Evolutionary conservation across 2,329 filamentous ascomycete genomes (phyloP).

Genomic region (Tolypocladium album): DNA sequence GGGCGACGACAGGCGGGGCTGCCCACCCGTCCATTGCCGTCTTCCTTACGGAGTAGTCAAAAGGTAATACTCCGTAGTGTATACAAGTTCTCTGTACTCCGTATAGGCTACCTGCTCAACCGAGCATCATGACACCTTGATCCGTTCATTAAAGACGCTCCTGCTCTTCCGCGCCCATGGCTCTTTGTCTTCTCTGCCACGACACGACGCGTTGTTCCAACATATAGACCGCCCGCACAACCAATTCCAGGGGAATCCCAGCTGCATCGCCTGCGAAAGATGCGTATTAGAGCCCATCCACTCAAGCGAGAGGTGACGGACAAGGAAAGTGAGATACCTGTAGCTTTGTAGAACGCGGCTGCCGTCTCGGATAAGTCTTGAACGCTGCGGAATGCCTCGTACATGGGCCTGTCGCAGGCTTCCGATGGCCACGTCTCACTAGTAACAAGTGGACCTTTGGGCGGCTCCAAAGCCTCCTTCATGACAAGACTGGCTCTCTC

Average conservation of each 20-base stretch:
- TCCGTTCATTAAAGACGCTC: not conserved
- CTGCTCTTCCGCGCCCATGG: not conserved
- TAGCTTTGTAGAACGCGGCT: conserved; percentile 19
- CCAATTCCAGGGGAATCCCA: conserved; percentile 21
- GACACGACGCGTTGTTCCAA: conserved; percentile 22
- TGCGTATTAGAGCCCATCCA: not conserved
- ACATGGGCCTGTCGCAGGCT: conserved; percentile 6
- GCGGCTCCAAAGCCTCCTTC: conserved; percentile 5
- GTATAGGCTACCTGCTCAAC: not conserved
- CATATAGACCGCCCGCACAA: conserved; percentile 26
- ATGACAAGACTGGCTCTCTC: conserved; percentile 11
- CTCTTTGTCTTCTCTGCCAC: conserved; percentile 18
- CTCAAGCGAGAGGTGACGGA: not conserved
- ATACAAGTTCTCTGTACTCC: not conserved
- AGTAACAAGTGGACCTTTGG: not conserved
- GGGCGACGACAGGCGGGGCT: not conserved
- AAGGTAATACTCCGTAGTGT: too few species aligned
- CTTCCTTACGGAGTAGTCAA: too few species aligned
- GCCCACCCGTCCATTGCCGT: too few species aligned
- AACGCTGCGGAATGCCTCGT: conserved; percentile 19
- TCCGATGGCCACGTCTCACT: not conserved
- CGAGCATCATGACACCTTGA: not conserved
- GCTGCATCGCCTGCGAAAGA: conserved; percentile 14
- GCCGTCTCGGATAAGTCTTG: conserved; percentile 20
- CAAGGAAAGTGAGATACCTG: conserved; percentile 11